Conservation (phyloP, 352 stramenopile species). For the Globisporangium nunn region DNA sequence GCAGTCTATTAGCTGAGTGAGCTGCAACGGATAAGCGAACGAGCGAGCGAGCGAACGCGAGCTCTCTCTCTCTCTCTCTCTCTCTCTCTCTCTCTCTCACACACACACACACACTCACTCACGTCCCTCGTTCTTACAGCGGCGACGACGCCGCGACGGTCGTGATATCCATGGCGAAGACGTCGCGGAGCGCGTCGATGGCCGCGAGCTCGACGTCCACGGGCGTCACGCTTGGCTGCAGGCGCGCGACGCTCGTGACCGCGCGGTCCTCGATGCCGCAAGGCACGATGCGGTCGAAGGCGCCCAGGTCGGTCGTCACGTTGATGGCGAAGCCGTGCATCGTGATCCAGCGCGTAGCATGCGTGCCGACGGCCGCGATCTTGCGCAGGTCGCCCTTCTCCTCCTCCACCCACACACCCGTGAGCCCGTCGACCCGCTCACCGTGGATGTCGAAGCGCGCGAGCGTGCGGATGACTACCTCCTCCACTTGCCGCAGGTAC, state of each 20-base stretch:
- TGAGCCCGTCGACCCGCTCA: constrained; percentile 87
- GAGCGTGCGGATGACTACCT: constrained; percentile 93
- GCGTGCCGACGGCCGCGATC: constrained; percentile 94
- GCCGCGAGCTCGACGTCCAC: constrained; percentile 59
- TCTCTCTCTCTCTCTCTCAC: not conserved
- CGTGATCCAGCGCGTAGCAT: constrained; percentile 95
- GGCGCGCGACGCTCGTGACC: constrained; percentile 74
- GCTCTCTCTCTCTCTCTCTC: not conserved
- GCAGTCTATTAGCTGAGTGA: not conserved
- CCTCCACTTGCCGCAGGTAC: constrained; percentile 95
- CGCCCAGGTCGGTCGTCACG: constrained; percentile 86
- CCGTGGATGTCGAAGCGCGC: constrained; percentile 82
- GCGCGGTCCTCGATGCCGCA: constrained; percentile 93
- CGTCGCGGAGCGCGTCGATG: constrained; percentile 51
- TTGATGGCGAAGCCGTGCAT: constrained; percentile 98
- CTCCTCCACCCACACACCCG: constrained; percentile 95
- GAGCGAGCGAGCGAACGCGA: not conserved
- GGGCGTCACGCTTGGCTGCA: constrained; percentile 42
- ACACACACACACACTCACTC: no score
- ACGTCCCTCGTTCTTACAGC: constrained; percentile 9
- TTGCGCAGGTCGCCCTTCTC: constrained; percentile 84
- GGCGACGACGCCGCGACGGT: constrained; percentile 33
- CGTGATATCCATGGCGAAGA: constrained; percentile 66
- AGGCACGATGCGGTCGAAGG: constrained; percentile 95
- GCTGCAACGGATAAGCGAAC: not conserved